phyloP scores from a whole-genome alignment of 169 alveolate genomes.

The Plasmodium vinckei region DNA sequence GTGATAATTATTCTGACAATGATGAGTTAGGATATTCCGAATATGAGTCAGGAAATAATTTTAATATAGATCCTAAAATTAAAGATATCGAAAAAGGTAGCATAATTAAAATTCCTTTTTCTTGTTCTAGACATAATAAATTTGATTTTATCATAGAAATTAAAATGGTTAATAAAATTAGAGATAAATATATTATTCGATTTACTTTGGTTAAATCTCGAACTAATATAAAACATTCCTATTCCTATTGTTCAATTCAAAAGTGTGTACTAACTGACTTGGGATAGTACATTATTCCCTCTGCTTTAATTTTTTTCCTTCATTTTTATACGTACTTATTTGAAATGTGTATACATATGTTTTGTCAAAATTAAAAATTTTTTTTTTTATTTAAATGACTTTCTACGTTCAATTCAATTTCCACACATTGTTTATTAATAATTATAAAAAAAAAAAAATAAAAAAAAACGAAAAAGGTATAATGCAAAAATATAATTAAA shows the following conservation, averaged over 20 bases:
- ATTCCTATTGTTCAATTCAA: conserved; percentile 3
- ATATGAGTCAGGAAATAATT: background rate
- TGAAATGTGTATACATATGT: background rate
- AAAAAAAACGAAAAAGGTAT: background rate
- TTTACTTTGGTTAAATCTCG: conserved; percentile 47
- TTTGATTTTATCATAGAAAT: conserved; percentile 41
- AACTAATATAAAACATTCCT: conserved; percentile 10
- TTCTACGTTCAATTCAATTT: background rate
- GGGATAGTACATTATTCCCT: background rate
- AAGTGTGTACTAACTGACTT: conserved; percentile 18
- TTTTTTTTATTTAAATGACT: no score
- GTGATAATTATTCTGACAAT: background rate
- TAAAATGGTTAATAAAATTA: conserved; percentile 14
- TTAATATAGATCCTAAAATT: background rate
- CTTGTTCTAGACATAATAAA: conserved; percentile 3
- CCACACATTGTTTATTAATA: background rate
- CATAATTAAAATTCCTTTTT: conserved; percentile 2
- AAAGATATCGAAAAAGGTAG: conserved; percentile 3
- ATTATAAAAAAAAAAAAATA: background rate
- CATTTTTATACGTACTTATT: background rate
- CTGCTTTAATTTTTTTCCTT: no score
- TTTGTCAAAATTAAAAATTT: no score
- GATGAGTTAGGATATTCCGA: background rate
- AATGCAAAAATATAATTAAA: background rate
- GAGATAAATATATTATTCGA: conserved; percentile 13